These are phyloP conservation scores for Aristolochia fimbriata DNA, from an alignment of 164 flowering plant genomes.

Conservation along the genomic window DNA sequence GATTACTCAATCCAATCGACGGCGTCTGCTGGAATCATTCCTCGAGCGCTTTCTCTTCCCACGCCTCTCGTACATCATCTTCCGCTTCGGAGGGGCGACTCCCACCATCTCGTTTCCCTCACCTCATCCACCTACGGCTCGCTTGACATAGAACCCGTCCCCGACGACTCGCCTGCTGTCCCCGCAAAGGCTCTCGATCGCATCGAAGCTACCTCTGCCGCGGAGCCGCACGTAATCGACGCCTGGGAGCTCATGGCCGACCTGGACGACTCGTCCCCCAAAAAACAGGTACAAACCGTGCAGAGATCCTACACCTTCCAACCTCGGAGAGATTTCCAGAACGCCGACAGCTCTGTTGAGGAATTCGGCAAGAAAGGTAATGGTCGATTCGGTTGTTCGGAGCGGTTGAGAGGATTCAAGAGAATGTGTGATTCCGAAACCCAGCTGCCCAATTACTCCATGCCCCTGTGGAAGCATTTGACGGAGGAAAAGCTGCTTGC, in stretches of 20 bases:
- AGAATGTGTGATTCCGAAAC: not conserved
- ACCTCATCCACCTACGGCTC: constrained; percentile 48
- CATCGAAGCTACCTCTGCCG: not conserved
- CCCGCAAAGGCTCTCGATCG: constrained; percentile 10
- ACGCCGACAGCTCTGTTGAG: not conserved
- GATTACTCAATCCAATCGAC: constrained; percentile 2
- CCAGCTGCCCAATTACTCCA: not conserved
- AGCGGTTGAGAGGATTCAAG: not conserved
- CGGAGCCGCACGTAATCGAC: constrained; percentile 52
- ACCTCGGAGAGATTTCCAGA: not conserved
- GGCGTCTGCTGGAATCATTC: constrained; percentile 6
- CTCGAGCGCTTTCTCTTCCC: constrained; percentile 43
- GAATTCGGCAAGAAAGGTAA: not conserved
- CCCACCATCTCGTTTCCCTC: constrained; percentile 69
- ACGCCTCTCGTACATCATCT: constrained; percentile 68
- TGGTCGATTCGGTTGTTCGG: not conserved
- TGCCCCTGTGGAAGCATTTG: constrained; percentile 73
- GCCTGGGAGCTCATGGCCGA: constrained; percentile 91
- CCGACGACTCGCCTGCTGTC: not conserved
- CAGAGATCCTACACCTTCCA: not conserved
- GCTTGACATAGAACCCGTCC: constrained; percentile 4
- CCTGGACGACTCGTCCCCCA: constrained; percentile 34
- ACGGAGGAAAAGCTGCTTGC: constrained; percentile 64
- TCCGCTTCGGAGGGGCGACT: constrained; percentile 54
- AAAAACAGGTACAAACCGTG: too few relatives aligned